Conservation (phyloP, 495 filamentous ascomycete species). For the Lophiostoma macrostomum region DNA sequence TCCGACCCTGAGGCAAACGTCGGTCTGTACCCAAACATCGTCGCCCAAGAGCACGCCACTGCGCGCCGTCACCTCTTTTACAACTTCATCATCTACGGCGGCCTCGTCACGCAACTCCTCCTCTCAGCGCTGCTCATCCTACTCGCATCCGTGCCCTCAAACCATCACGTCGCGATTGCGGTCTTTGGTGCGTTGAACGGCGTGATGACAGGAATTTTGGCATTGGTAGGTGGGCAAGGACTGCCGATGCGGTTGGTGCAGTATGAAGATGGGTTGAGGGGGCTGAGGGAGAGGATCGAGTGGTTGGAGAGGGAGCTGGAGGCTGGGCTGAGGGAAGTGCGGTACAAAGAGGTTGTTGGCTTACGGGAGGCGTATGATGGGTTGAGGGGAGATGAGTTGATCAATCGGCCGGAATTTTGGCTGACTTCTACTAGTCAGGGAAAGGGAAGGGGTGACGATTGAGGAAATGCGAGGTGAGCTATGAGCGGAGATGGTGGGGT, state of each 20-base stretch:
- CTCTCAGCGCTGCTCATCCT: conserved; percentile 27
- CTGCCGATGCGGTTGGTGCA: conserved; percentile 17
- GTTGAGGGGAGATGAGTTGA: conserved; percentile 27
- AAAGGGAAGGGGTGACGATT: neutral
- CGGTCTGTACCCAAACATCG: conserved; percentile 27
- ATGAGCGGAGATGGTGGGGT: neutral
- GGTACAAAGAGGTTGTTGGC: conserved; percentile 28
- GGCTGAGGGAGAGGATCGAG: conserved; percentile 24
- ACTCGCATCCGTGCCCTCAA: conserved; percentile 23
- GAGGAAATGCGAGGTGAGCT: too few relatives aligned
- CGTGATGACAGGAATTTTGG: conserved; percentile 23
- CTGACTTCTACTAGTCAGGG: conserved; percentile 9
- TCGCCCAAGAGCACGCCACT: conserved; percentile 13
- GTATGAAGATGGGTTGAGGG: conserved; percentile 28
- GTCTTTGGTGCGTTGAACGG: conserved; percentile 27
- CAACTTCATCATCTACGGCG: conserved; percentile 11
- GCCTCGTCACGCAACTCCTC: conserved; percentile 25
- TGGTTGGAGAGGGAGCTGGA: conserved; percentile 31
- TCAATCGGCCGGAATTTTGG: conserved; percentile 27
- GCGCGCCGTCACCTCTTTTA: neutral
- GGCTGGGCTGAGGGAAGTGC: conserved; percentile 27
- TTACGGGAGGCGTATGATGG: conserved; percentile 28
- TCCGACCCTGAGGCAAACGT: conserved; percentile 26
- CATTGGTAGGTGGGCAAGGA: conserved; percentile 21
- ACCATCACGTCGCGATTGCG: conserved; percentile 27